Evolutionary conservation across 257 asterid species (phyloP).

Genomic region (Capsicum pubescens): DNA sequence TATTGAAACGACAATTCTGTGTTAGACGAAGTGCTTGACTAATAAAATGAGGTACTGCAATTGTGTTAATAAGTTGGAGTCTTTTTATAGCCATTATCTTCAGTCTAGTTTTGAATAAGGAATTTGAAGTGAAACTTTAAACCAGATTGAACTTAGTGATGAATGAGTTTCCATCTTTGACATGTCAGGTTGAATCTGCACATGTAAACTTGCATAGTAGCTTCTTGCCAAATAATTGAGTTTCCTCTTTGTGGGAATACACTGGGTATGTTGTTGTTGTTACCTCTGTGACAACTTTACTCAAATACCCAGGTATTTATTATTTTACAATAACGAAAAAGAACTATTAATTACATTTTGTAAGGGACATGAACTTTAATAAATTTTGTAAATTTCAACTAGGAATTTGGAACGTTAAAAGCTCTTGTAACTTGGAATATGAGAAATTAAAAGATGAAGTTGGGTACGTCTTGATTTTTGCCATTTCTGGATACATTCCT

Average conservation of each 20-base stretch:
- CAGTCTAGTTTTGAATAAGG: neutral
- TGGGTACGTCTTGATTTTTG: neutral
- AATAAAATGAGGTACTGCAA: neutral
- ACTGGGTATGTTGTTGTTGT: no score
- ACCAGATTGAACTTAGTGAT: neutral
- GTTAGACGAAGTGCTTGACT: neutral
- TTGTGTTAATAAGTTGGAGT: neutral
- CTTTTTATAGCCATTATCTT: neutral
- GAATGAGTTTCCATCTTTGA: neutral
- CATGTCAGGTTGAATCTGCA: neutral
- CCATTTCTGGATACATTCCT: neutral
- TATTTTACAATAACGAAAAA: neutral
- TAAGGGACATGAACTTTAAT: neutral
- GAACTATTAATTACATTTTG: neutral
- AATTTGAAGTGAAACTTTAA: neutral
- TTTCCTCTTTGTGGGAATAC: no score
- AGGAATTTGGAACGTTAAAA: neutral
- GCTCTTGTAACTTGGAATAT: slow-evolving; percentile 21
- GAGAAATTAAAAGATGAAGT: slow-evolving; percentile 15
- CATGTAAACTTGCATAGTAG: neutral
- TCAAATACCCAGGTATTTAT: neutral
- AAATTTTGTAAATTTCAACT: neutral
- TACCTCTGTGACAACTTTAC: neutral
- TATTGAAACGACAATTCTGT: neutral
- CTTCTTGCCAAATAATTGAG: neutral